A percentile compares a stretch with the other conserved stretches of the same genome.
Conservation (phyloP, 148 eudicot species). For the Polygonum aviculare region DNA sequence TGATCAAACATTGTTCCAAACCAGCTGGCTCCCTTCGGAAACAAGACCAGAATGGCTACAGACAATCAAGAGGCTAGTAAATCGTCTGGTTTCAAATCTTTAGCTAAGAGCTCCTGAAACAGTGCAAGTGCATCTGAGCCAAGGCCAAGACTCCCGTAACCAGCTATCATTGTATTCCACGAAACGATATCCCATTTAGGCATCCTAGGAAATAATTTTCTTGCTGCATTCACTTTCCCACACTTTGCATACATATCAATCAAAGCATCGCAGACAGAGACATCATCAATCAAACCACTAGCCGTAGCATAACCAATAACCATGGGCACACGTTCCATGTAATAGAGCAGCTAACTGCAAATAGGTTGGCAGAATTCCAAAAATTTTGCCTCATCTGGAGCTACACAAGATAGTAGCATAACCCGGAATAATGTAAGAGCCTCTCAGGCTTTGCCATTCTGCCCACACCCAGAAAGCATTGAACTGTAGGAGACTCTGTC, state of each 20-base stretch:
- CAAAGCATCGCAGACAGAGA: constrained; percentile 66
- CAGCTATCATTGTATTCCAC: constrained; percentile 84
- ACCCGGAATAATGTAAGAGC: constrained; percentile 48
- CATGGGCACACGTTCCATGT: constrained; percentile 57
- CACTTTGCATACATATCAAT: constrained; percentile 89
- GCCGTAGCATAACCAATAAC: constrained; percentile 52
- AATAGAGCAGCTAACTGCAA: constrained; percentile 62
- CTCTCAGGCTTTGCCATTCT: constrained; percentile 51
- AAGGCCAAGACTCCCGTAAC: constrained; percentile 80
- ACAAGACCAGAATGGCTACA: constrained; percentile 95
- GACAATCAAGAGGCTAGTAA: constrained; percentile 68
- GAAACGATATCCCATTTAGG: constrained; percentile 53
- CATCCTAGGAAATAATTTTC: constrained; percentile 49
- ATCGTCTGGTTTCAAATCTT: constrained; percentile 51
- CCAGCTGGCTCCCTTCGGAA: constrained; percentile 55
- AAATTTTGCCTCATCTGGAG: constrained; percentile 65
- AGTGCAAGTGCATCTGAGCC: constrained; percentile 62
- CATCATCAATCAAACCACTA: constrained; percentile 44
- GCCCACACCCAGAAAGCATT: constrained; percentile 69
- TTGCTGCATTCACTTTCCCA: constrained; percentile 56
- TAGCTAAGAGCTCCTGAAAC: constrained; percentile 41
- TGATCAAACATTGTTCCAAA: constrained; percentile 50
- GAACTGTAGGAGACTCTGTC: constrained; percentile 72
- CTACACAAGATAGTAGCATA: constrained; percentile 46
- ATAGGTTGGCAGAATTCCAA: constrained; percentile 71